A percentile compares a stretch with the other conserved stretches of the same genome.
These are phyloP conservation scores for Verticillium alfalfae DNA, from an alignment of 2,329 filamentous ascomycete genomes.

Conservation along the genomic window DNA sequence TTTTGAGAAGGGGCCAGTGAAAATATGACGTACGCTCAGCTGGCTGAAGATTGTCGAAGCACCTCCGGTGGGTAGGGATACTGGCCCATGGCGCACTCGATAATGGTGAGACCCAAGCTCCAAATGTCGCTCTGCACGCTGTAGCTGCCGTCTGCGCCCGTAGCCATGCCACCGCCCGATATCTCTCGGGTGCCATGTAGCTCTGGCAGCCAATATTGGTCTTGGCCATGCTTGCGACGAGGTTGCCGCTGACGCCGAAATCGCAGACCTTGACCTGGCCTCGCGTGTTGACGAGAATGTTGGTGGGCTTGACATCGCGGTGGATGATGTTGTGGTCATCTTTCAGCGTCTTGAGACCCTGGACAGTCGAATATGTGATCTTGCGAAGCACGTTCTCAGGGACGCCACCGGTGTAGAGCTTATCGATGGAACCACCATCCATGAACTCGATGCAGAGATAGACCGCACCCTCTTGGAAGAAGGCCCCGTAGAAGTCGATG, in stretches of 20 bases:
- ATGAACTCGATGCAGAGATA: constrained; percentile 99
- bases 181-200: constrained; percentile 98
- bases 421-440: constrained; percentile 97
- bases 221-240: constrained; percentile 95
- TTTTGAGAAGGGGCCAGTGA: neutral
- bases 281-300: constrained; percentile 83
- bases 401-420: constrained; percentile 84
- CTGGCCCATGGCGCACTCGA: constrained; percentile 89
- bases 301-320: constrained; percentile 97
- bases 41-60: constrained; percentile 97
- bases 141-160: constrained; percentile 78
- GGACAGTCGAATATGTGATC: constrained; percentile 82
- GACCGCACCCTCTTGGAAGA: constrained; percentile 97
- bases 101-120: constrained; percentile 89
- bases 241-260: constrained; percentile 93
- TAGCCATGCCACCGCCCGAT: constrained; percentile 74
- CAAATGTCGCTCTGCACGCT: constrained; percentile 98
- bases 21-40: constrained; percentile 69
- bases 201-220: constrained; percentile 99
- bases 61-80: constrained; percentile 98
- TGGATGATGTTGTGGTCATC: constrained; percentile 99
- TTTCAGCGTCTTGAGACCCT: constrained; percentile 88
- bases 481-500: constrained; percentile 97
- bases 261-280: constrained; percentile 98
- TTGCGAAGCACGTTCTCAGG: constrained; percentile 85